These are phyloP conservation scores for Suillus clintonianus DNA, from an alignment of 768 basidiomycete genomes.

Conservation along the genomic window DNA sequence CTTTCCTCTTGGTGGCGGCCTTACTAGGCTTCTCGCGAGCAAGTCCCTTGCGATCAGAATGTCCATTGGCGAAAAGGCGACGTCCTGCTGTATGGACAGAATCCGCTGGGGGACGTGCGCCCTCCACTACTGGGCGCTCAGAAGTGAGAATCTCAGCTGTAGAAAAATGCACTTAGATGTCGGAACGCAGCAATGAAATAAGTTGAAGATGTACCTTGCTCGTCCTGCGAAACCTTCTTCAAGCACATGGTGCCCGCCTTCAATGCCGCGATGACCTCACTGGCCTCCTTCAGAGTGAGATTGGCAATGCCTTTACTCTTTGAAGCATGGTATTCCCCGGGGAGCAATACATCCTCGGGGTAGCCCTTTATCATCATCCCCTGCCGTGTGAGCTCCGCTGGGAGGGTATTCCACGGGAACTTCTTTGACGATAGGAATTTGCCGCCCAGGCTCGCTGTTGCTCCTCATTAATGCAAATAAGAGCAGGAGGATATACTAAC, in stretches of 20 bases:
- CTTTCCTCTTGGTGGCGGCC: background rate
- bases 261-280: background rate
- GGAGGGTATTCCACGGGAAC: slow-evolving; percentile 11
- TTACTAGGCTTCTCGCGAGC: background rate
- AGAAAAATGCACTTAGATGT: background rate
- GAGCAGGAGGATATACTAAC: background rate
- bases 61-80: background rate
- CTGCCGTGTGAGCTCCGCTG: background rate
- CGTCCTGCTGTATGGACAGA: background rate
- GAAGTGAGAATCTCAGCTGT: background rate
- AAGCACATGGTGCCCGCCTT: background rate
- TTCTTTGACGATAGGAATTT: slow-evolving; percentile 1
- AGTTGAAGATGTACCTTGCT: background rate
- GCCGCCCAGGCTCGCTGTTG: background rate
- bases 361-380: background rate
- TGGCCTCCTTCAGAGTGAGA: background rate
- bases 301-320: slow-evolving; percentile 9
- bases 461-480: background rate
- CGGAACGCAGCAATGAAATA: background rate
- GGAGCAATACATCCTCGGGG: background rate
- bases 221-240: background rate
- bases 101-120: background rate
- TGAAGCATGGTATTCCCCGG: slow-evolving; percentile 3
- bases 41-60: background rate
- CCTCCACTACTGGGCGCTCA: background rate